A percentile compares a stretch with the other conserved stretches of the same genome.
Evolutionary conservation across 2,329 filamentous ascomycete species (phyloP).

Genomic region (Ascochyta lentis): DNA sequence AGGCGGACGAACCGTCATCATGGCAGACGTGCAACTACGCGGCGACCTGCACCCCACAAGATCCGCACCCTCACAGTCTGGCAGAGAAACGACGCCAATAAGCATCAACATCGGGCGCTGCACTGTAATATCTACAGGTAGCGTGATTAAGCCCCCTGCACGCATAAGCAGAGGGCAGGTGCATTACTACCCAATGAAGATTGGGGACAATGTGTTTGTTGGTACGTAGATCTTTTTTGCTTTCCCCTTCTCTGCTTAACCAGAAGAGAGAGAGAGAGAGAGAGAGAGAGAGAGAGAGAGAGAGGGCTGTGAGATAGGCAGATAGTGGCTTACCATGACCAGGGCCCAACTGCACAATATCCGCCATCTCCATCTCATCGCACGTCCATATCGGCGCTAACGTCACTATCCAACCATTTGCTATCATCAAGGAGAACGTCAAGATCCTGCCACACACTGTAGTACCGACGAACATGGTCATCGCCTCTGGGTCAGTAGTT

Average conservation of each 20-base stretch:
- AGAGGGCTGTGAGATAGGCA: background rate
- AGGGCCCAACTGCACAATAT: constrained; percentile 69
- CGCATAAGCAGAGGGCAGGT: constrained; percentile 77
- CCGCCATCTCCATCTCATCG: constrained; percentile 81
- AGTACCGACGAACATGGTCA: constrained; percentile 85
- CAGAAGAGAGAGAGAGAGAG: background rate
- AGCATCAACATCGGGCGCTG: constrained; percentile 90
- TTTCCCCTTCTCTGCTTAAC: background rate
- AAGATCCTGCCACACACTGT: constrained; percentile 84
- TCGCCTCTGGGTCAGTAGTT: constrained; percentile 92
- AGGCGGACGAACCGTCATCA: constrained; percentile 91
- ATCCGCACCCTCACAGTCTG: constrained; percentile 41
- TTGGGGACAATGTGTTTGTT: constrained; percentile 94
- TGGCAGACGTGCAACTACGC: constrained; percentile 91
- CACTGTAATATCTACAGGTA: constrained; percentile 82
- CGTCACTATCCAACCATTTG: constrained; percentile 82
- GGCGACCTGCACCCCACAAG: constrained; percentile 72
- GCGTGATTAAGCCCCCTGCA: constrained; percentile 81
- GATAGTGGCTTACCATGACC: background rate
- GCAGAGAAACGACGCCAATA: constrained; percentile 44
- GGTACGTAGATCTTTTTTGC: constrained; percentile 58
- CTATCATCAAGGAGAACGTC: constrained; percentile 92
- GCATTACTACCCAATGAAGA: constrained; percentile 86
- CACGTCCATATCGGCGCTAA: constrained; percentile 85
- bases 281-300: too few relatives aligned